Conservation (phyloP, 2,329 filamentous ascomycete genomes). For the Fusarium acutatum region DNA sequence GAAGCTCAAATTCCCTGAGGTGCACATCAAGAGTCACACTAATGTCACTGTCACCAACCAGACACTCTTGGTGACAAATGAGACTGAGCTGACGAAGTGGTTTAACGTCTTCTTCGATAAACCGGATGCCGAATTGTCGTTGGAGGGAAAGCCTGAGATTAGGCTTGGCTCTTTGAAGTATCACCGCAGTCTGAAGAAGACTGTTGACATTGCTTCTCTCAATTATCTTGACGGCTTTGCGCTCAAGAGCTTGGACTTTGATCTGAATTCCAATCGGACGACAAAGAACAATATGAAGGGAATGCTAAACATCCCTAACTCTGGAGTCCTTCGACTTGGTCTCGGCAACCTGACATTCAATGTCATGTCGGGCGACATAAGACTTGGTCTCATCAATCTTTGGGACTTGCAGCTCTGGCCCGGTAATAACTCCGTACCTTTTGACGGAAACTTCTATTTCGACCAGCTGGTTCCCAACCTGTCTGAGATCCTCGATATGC, state of each 20-base stretch:
- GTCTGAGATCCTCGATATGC: constrained; percentile 48
- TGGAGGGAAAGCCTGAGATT: constrained; percentile 48
- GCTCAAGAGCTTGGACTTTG: constrained; percentile 50
- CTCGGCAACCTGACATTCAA: constrained; percentile 58
- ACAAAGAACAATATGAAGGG: constrained; percentile 54
- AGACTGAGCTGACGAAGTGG: constrained; percentile 51
- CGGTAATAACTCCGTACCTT: constrained; percentile 53
- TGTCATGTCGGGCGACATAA: constrained; percentile 50
- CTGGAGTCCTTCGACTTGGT: constrained; percentile 53
- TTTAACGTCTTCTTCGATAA: constrained; percentile 52
- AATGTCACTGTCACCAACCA: constrained; percentile 47
- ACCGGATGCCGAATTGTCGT: constrained; percentile 47
- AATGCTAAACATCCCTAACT: constrained; percentile 55
- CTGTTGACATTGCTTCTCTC: constrained; percentile 50
- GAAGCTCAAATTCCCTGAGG: constrained; percentile 42
- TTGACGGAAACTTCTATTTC: constrained; percentile 54
- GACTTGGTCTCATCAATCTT: constrained; percentile 50
- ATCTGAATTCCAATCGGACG: constrained; percentile 48
- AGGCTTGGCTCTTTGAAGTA: constrained; percentile 52
- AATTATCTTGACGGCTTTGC: constrained; percentile 52
- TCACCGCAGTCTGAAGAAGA: constrained; percentile 51
- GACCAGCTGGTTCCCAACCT: constrained; percentile 53
- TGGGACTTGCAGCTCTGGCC: constrained; percentile 52
- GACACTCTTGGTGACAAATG: constrained; percentile 47
- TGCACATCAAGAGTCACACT: constrained; percentile 48